phyloP scores from a whole-genome alignment of 345 rosid genomes.

The Sapria himalayana region DNA sequence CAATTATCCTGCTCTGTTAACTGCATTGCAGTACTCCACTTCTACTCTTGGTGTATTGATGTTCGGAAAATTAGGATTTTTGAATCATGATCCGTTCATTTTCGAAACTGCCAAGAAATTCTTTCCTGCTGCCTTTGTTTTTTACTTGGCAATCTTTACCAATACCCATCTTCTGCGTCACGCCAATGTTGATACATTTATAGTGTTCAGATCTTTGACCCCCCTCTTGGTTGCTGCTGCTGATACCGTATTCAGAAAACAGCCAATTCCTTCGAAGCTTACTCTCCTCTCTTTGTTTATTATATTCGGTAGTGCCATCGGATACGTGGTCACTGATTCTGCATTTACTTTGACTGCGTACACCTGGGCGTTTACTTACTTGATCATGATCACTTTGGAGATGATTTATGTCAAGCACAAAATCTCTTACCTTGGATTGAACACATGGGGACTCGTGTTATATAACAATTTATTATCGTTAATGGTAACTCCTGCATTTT shows the following conservation, averaged over 20 bases:
- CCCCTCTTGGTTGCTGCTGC: conserved; percentile 91
- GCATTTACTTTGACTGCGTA: conserved; percentile 71
- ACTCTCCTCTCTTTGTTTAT: conserved; percentile 42
- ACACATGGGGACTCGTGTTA: conserved; percentile 88
- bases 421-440: conserved; percentile 80
- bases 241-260: conserved; percentile 61
- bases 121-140: conserved; percentile 77
- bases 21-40: conserved; percentile 72
- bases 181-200: conserved; percentile 91
- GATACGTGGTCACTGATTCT: conserved; percentile 86
- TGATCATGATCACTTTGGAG: conserved; percentile 76
- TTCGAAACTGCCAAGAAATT: conserved; percentile 81
- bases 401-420: conserved; percentile 97
- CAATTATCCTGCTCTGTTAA: conserved; percentile 73
- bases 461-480: conserved; percentile 76
- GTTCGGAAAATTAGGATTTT: conserved; percentile 56
- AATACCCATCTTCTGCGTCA: conserved; percentile 91
- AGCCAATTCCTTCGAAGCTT: conserved; percentile 63
- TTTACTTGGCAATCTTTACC: conserved; percentile 86
- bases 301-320: conserved; percentile 77
- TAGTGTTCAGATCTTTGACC: conserved; percentile 78
- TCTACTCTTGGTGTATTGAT: conserved; percentile 69
- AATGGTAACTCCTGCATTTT: conserved; percentile 82
- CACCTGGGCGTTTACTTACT: conserved; percentile 83
- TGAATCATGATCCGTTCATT: conserved; percentile 66